Evolutionary conservation across 768 basidiomycete genomes (phyloP), one percentile per base, ranked within the genome.

Genomic region (Lactifluus pinguis): DNA sequence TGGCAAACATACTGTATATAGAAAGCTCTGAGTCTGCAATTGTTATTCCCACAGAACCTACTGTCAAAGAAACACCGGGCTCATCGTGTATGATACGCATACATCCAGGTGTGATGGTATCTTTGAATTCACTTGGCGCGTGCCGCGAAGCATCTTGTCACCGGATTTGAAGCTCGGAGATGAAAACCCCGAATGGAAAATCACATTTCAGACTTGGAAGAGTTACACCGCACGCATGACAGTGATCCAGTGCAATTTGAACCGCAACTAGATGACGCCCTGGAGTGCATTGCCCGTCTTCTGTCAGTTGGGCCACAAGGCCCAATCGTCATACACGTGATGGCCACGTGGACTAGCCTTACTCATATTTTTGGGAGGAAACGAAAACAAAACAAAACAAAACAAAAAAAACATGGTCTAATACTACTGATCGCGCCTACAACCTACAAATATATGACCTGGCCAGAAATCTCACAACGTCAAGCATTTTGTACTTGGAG

Each of bases 401-500:
- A n/a, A n/a, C n/a, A 38, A 38, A 38, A 4, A 38, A 10, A 11
- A 3, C 11, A 38, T 11, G 38, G 38, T 11, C 1, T 13, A 38
- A 38, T 10, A 38, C 13, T 38, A 38, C 38, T 3, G 13, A 8
- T 9, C 36, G 9, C 36, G n/a, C n/a, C n/a, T n/a, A n/a, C n/a
- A n/a, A 13, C 36, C 4, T 9, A 38, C 32, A 38, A 0, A 17
- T 10, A 2, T n/a, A 17, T 21, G 45, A 4, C n/a, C 44, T 10
- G 45, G 6, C 32, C 25, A 13, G 17, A 53, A 49, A 17, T 10
- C 21, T 11, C 47, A 45, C n/a, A 34, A 17, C 3, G 29, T 58
- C 48, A 62, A 9, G 38, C 1, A 41, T 62, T 57, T 7, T 52
- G 61, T 14, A 62, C 55, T 30, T 17, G 50, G 15, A 42, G 41